phyloP scores from a whole-genome alignment of 768 basidiomycete genomes.

The Strobilomyces dryophilus region DNA sequence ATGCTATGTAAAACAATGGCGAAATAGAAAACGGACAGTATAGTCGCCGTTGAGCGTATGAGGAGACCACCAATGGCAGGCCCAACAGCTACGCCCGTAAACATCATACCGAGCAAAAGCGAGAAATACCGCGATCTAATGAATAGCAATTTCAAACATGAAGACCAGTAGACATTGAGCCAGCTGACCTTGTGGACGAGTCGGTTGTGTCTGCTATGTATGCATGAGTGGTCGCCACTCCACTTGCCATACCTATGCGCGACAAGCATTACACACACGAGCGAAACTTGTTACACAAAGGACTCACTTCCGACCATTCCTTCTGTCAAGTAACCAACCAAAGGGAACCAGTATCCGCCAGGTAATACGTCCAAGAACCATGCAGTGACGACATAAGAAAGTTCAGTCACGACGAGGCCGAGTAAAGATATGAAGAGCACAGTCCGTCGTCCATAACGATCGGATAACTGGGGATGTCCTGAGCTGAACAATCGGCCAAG shows the following conservation, averaged over 20 bases:
- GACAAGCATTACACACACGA: not conserved
- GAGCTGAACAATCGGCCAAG: not conserved
- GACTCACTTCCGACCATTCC: conserved; percentile 67
- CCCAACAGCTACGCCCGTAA: conserved; percentile 72
- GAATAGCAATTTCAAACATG: conserved; percentile 1
- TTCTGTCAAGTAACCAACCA: conserved; percentile 62
- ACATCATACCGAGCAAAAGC: conserved; percentile 60
- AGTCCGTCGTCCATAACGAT: conserved; percentile 66
- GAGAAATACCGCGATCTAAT: conserved; percentile 64
- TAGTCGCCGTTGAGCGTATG: conserved; percentile 49
- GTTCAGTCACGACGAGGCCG: conserved; percentile 60
- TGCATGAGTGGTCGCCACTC: conserved; percentile 51
- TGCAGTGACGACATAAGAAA: conserved; percentile 64
- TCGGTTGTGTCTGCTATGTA: conserved; percentile 68
- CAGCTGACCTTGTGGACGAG: conserved; percentile 47
- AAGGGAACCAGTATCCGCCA: conserved; percentile 77
- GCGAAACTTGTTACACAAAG: not conserved
- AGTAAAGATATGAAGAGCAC: conserved; percentile 59
- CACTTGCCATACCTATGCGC: conserved; percentile 46
- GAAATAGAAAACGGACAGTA: conserved; percentile 70
- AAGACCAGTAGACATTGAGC: not conserved
- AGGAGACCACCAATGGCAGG: conserved; percentile 68
- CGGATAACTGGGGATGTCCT: conserved; percentile 53
- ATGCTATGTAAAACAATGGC: conserved; percentile 47
- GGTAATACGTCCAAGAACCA: conserved; percentile 57